These are phyloP conservation scores for Rubia occidens DNA, from an alignment of 305 asterid genomes.

Conservation along the genomic window DNA sequence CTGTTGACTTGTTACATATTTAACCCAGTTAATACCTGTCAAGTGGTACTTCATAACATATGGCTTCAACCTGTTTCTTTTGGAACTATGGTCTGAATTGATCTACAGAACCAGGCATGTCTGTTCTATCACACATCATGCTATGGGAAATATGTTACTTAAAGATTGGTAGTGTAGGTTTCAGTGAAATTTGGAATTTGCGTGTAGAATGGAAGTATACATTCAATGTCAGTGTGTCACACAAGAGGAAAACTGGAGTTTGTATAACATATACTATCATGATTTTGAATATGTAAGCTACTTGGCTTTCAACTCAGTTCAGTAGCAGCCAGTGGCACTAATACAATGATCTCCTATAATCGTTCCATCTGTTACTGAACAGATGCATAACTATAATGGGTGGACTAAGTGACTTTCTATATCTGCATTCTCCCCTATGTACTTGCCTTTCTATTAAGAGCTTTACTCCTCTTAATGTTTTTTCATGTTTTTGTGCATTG, in stretches of 20 bases:
- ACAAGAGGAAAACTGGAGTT: background rate
- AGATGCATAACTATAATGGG: background rate
- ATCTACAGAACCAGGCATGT: background rate
- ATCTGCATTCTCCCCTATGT: background rate
- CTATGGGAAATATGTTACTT: background rate
- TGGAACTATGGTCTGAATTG: background rate
- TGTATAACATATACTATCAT: background rate
- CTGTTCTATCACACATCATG: background rate
- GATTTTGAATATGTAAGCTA: background rate
- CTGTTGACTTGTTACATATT: background rate
- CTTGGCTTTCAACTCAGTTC: background rate
- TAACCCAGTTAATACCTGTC: background rate
- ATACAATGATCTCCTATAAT: background rate
- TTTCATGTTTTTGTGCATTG: background rate
- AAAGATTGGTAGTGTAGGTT: background rate
- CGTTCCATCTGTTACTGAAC: too few species aligned
- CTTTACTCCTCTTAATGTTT: background rate
- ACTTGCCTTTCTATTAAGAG: background rate
- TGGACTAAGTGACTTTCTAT: background rate
- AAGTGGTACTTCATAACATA: background rate
- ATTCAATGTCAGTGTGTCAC: background rate
- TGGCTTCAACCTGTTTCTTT: background rate
- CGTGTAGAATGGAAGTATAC: background rate
- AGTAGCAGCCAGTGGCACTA: background rate
- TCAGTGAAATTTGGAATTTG: background rate